phyloP scores from a whole-genome alignment of 495 filamentous ascomycete species.

The Talaromyces borbonicus region DNA sequence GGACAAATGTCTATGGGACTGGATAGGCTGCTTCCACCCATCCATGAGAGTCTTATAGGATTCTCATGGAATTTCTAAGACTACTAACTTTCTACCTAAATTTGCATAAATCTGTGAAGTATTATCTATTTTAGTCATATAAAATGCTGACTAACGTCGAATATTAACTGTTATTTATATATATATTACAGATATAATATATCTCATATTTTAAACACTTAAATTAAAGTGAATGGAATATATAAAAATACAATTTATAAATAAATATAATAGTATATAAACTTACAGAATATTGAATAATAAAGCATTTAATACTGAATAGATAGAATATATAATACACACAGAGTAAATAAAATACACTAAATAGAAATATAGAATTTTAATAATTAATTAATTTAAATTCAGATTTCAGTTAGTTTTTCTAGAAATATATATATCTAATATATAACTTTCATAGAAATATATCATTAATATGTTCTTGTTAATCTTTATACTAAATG shows the following conservation, averaged over 20 bases:
- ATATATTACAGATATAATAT: background rate
- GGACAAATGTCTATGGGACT: too few species aligned
- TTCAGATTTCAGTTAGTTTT: background rate
- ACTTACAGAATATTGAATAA: background rate
- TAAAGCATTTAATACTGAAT: background rate
- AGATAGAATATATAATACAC: background rate
- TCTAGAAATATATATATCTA: background rate
- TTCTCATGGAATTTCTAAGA: background rate
- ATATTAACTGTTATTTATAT: too few species aligned
- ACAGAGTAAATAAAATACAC: too few species aligned
- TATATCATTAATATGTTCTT: background rate
- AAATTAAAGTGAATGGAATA: background rate
- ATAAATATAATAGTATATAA: background rate
- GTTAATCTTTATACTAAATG: background rate
- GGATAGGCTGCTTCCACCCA: too few species aligned
- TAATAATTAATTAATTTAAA: background rate
- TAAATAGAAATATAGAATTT: too few species aligned
- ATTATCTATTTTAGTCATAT: too few species aligned
- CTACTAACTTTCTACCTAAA: background rate
- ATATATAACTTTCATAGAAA: background rate
- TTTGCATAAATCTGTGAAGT: too few species aligned
- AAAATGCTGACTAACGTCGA: too few species aligned
- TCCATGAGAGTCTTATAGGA: background rate
- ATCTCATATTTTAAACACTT: background rate
- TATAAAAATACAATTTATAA: background rate